Evolutionary conservation across 768 basidiomycete species (phyloP).

Genomic region (Strobilomyces dryophilus): DNA sequence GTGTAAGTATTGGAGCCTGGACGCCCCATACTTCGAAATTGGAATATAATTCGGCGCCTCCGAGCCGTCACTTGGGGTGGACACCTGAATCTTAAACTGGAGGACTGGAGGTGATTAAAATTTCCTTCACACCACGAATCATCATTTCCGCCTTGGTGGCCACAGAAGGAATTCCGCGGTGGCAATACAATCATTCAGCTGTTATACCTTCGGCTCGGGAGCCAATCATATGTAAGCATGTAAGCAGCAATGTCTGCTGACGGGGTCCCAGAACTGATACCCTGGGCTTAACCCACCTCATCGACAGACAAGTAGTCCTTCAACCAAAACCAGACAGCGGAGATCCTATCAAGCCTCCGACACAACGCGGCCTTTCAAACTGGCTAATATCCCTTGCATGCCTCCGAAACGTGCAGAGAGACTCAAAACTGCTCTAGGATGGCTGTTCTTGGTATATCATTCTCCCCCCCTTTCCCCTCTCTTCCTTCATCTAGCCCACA

Average conservation of each 20-base stretch:
- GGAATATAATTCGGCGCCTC: neutral
- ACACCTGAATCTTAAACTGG: neutral
- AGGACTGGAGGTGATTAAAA: constrained; percentile 1
- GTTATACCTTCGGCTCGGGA: neutral
- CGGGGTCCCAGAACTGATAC: constrained; percentile 9
- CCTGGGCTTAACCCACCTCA: constrained; percentile 10
- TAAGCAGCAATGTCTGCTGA: constrained; percentile 5
- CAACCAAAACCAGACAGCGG: constrained; percentile 23
- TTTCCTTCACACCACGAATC: neutral
- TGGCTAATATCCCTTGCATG: constrained; percentile 16
- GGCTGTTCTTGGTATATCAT: constrained; percentile 4
- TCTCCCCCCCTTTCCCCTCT: neutral
- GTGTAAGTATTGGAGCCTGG: constrained; percentile 1
- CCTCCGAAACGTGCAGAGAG: constrained; percentile 23
- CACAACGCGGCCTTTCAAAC: constrained; percentile 25
- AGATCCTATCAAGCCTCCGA: constrained; percentile 17
- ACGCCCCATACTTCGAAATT: neutral
- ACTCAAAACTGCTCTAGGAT: constrained; percentile 12
- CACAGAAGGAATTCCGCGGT: neutral
- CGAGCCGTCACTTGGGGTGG: neutral
- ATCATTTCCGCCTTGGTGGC: constrained; percentile 11
- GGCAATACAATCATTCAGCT: constrained; percentile 3
- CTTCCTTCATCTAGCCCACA: neutral
- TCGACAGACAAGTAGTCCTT: constrained; percentile 9
- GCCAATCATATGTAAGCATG: constrained; percentile 9